Percentiles rank a stretch among this genome's conserved stretches.
Evolutionary conservation across 2,329 filamentous ascomycete species (phyloP).

Genomic region (Microsporum ferrugineum): DNA sequence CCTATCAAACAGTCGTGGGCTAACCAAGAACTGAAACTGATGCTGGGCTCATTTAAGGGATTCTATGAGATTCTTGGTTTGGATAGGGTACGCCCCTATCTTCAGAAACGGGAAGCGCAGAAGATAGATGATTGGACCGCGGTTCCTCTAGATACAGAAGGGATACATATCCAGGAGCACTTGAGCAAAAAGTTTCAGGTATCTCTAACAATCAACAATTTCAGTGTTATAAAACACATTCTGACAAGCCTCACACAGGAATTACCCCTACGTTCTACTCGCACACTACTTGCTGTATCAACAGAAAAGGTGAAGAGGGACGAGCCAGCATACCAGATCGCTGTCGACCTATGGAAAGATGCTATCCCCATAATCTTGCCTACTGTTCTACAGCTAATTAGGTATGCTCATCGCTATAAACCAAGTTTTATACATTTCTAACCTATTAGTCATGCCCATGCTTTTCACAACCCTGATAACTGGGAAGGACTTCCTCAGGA

Average conservation of each 20-base stretch:
- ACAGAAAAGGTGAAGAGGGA: conserved; percentile 76
- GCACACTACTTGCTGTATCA: conserved; percentile 82
- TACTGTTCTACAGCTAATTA: conserved; percentile 71
- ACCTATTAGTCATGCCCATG: conserved; percentile 62
- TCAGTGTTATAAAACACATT: conserved; percentile 4
- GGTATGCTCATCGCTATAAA: conserved; percentile 31
- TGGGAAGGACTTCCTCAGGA: conserved; percentile 69
- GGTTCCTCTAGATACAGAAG: conserved; percentile 64
- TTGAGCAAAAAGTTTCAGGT: conserved; percentile 65
- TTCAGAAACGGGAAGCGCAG: conserved; percentile 61
- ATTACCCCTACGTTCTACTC: conserved; percentile 74
- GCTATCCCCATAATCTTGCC: conserved; percentile 73
- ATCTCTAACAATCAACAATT: conserved; percentile 15
- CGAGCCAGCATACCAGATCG: conserved; percentile 60
- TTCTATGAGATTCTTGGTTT: conserved; percentile 75
- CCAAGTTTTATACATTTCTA: conserved; percentile 7
- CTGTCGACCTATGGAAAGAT: conserved; percentile 73
- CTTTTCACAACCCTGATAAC: conserved; percentile 74
- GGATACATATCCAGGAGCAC: conserved; percentile 63
- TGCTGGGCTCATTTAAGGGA: conserved; percentile 60
- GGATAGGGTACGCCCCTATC: conserved; percentile 67
- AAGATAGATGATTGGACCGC: conserved; percentile 72
- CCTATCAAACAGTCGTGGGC: conserved; percentile 75
- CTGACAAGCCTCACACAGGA: conserved; percentile 31
- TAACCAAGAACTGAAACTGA: conserved; percentile 53